Evolutionary conservation across 73 alveolate genomes (phyloP), one percentile per base, ranked within the genome.

Genomic region (Durusdinium trenchii): DNA sequence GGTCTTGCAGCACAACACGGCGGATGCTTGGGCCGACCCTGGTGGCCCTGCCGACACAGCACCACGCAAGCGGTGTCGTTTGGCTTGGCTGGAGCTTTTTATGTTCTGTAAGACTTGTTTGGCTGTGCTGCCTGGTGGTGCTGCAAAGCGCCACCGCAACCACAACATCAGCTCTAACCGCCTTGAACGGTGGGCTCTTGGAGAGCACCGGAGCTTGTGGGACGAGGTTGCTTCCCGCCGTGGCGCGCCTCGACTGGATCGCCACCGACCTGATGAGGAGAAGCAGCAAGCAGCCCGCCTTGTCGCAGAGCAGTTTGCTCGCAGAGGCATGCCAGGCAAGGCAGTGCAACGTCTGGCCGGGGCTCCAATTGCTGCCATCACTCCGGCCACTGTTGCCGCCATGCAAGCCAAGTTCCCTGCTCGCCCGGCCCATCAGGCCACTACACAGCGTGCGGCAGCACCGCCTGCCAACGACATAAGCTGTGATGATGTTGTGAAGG

Each of bases 51-150:
- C 45, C 32, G 92, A 48, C 73, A 47, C 92, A 0, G 45, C 38
- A 4, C 43, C 57, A 43, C 89, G 61, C 89, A 32, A 78, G 89
- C 64, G 62, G 64, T 5, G 35, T 28, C 92, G 92, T 71, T 6
- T 23, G 50, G 73, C 69, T 23, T 81, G 91, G 91, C 23, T 54
- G 45, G 50, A 81, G 91, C 46, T 81, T 32, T 47, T 51, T 12
- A 81, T 81, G 91, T 81, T 81, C 47, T 40, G 71, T n/a, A 82
- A 47, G 38, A 82, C 92, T 3, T 82, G 73, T 50, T 32, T 82
- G 73, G 73, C 93, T 2, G 93, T 38, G 6, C 47, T 82, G 71
- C 93, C 75, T 10, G 75, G 93, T 0, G 93, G 93, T 4, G 48
- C 40, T 38, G 69, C 93, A 30, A 50, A 82, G 71, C 51, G 38